Base-by-base conservation (phyloP, 768 basidiomycete genomes). In the Suillus subaureus region DNA sequence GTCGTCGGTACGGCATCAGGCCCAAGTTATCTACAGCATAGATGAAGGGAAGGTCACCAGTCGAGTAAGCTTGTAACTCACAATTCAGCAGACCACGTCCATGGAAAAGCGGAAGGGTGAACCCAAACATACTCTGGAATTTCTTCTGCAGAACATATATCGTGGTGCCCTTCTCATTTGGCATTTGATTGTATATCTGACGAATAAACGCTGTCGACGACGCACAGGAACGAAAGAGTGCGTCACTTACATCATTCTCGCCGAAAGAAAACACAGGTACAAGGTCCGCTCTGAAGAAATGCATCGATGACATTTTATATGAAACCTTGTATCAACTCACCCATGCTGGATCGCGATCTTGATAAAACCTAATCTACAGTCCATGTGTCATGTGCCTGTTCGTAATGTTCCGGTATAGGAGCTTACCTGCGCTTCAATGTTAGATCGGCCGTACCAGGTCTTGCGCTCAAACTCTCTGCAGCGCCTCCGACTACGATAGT, bases 181-280 rank as follows among this genome's bases (percentile, higher is more conserved):
- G 91, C 89, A 99, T 92, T 80, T 99, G 97, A 68, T 96, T 85
- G 71, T 94, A 99, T 61, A 99, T 97, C 96, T 98, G 72, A 7
- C 61, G 3, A 45, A 61, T 61, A 8, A 55, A 51, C 12, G 49
- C 6, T 49, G 5, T 68, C 40, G 47, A 31, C n/a, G 51, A 43
- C 6, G 1, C 12, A 37, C 6, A 56, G 42, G 15, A 57, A n/a
- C 6, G 15, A 23, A 39, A 63, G 28, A 61, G 58, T 23, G 18
- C 37, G 47, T 15, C 55, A 83, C 87, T 73, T 67, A 96, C 96
- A 76, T 99, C 97, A 75, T 99, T 99, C 81, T 99, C 97, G 15
- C 97, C 97, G 71, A 99, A 99, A 6, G 94, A 96, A 74, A 99
- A 99, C 4, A 98, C 96, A 0, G 97, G 97, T 0, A 99, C 97